Conservation (phyloP, 2,329 filamentous ascomycete species). For the Hypocreales sp. region DNA sequence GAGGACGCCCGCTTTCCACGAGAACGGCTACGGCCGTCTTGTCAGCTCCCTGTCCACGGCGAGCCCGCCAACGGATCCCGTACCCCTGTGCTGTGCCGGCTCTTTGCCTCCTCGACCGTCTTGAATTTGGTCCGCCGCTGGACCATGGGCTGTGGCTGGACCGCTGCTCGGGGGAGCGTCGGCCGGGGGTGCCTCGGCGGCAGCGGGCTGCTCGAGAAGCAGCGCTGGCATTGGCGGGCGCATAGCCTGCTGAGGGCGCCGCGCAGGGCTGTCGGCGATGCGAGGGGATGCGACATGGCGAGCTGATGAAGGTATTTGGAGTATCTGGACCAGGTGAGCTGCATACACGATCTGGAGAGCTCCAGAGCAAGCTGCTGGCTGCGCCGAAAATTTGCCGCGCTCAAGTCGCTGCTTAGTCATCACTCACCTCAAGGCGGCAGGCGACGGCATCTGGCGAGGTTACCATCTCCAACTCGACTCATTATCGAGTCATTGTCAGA, state of each 20-base stretch:
- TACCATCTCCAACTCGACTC: too few species aligned
- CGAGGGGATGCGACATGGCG: conserved; percentile 23
- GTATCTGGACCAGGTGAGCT: neutral
- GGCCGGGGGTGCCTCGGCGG: conserved; percentile 20
- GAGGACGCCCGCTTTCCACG: conserved; percentile 74
- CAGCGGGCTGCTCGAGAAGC: conserved; percentile 20
- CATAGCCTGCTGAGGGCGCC: conserved; percentile 16
- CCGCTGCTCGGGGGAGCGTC: conserved; percentile 12
- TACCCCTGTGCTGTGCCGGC: conserved; percentile 40
- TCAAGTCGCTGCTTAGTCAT: neutral
- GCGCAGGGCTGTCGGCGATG: conserved; percentile 19
- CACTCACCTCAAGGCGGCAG: neutral
- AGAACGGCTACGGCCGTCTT: conserved; percentile 58
- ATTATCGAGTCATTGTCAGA: too few species aligned
- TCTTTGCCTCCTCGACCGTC: conserved; percentile 44
- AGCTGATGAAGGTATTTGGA: too few species aligned
- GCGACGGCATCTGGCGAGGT: too few species aligned
- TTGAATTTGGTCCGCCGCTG: conserved; percentile 28
- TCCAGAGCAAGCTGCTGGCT: neutral
- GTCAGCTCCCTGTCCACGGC: too few species aligned
- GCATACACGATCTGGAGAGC: neutral
- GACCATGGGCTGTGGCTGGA: conserved; percentile 17
- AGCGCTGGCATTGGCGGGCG: conserved; percentile 24
- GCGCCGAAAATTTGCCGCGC: conserved; percentile 6
- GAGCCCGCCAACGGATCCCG: too few species aligned